Evolutionary conservation across 1,139 yeast genomes (phyloP), one percentile per base, ranked within the genome.

Genomic region (Eremothecium gossypii): DNA sequence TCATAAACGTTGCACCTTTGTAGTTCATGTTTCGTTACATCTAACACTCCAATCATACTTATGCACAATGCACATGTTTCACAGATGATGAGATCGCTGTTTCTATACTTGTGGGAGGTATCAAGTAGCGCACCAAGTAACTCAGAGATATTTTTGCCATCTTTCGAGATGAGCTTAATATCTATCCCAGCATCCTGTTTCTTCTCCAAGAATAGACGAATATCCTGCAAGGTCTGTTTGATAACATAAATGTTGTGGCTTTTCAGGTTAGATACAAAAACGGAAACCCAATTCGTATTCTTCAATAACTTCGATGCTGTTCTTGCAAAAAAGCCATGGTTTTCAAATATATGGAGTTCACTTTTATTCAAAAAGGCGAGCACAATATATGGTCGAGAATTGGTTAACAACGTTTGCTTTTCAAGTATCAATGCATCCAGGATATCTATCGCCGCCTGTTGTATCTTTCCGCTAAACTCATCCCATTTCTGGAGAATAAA

Each of bases 31-130:
- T 74, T 77, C 41, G 78, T 75, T 3, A 83, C 69, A 55, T 89
- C 96, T 11, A 86, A 57, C 0, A 89, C 79, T 0, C 98, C 98
- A 42, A 91, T 69, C 32, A 78, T 63, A 1, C 95, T 82, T 11
- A 91, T 65, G 31, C 86, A 83, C 47, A 73, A 71, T 0, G 94
- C 77, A 55, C 93, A 77, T 37, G 74, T 68, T 27, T 59, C 58
- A 4, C 86, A 68, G 7, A 86, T 71, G 5, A 67, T 69, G 3
- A 70, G 66, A 43, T 73, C 70, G 11, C 63, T 65, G 20, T 64
- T 68, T 46, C 74, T 71, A 58, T 77, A 83, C 46, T 73, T 75
- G 36, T 76, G 71, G 1, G 84, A 70, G 0, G 81, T 73, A 45
- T 77, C 77, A 35, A 85, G 64, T 7, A 86, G 59, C 0, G 79